These are phyloP conservation scores for Diaporthe batatas DNA, from an alignment of 2,329 filamentous ascomycete species.

Conservation along the genomic window DNA sequence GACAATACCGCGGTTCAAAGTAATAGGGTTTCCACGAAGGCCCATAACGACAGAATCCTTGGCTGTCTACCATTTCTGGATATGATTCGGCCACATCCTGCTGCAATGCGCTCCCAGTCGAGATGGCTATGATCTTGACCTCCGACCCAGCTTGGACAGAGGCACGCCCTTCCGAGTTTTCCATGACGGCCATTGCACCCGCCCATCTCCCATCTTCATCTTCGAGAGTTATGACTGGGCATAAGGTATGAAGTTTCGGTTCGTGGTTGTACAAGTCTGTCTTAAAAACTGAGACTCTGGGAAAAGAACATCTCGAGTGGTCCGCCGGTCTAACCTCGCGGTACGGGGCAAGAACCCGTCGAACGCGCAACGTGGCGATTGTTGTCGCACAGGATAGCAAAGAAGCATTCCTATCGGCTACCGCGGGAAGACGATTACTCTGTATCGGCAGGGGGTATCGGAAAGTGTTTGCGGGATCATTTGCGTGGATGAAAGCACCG, in stretches of 20 bases:
- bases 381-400: not conserved
- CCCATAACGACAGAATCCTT: not conserved
- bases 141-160: not conserved
- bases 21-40: not conserved
- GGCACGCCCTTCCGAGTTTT: not conserved
- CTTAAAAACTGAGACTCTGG: not conserved
- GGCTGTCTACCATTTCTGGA: constrained; percentile 3
- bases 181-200: not conserved
- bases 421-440: not conserved
- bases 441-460: not conserved
- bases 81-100: not conserved
- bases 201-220: not conserved
- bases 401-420: not conserved
- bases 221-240: constrained; percentile 10
- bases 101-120: not conserved
- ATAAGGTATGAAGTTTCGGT: not conserved
- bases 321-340: no score
- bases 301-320: no score
- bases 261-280: not conserved
- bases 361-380: not conserved
- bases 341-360: not conserved
- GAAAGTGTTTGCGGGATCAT: not conserved
- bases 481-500: not conserved
- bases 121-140: not conserved
- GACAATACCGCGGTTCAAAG: not conserved